Evolutionary conservation across 805 yeast genomes (phyloP).

Genomic region (Wickerhamomyces pijperi): DNA sequence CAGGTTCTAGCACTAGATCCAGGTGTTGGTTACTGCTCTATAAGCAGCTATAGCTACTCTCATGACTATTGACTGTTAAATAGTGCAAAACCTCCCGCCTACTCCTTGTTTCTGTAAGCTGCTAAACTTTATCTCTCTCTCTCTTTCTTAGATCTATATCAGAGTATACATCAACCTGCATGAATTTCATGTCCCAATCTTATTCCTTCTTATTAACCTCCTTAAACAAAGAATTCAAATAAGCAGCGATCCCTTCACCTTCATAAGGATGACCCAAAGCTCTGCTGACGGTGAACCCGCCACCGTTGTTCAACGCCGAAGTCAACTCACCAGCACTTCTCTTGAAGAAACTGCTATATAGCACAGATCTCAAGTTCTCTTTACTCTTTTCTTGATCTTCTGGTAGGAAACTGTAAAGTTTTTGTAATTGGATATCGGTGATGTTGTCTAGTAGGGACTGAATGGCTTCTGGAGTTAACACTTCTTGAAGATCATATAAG

Average conservation of each 20-base stretch:
- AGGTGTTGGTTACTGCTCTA: too few relatives aligned
- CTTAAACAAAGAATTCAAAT: constrained; percentile 30
- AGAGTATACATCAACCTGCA: too few relatives aligned
- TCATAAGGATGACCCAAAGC: constrained; percentile 36
- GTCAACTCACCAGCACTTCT: constrained; percentile 31
- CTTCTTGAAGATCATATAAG: constrained; percentile 11
- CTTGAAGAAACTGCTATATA: constrained; percentile 38
- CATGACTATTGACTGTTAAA: too few relatives aligned
- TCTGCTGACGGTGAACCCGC: constrained; percentile 37
- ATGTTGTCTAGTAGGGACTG: constrained; percentile 8
- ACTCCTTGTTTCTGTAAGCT: too few relatives aligned
- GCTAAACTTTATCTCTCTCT: too few relatives aligned
- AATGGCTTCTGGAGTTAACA: constrained; percentile 9
- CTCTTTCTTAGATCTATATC: too few relatives aligned
- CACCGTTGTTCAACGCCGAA: constrained; percentile 32
- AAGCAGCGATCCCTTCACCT: constrained; percentile 47
- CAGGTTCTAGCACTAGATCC: too few relatives aligned
- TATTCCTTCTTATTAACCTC: constrained; percentile 2
- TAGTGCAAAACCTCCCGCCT: too few relatives aligned
- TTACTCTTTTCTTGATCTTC: constrained; percentile 26
- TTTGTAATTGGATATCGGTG: constrained; percentile 23
- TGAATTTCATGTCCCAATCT: too few relatives aligned
- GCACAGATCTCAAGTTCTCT: constrained; percentile 28
- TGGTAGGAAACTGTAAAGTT: constrained; percentile 31
- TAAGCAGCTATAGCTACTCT: too few relatives aligned